phyloP scores from a whole-genome alignment of 139 green algal genomes.

The Picochlorum sp. region DNA sequence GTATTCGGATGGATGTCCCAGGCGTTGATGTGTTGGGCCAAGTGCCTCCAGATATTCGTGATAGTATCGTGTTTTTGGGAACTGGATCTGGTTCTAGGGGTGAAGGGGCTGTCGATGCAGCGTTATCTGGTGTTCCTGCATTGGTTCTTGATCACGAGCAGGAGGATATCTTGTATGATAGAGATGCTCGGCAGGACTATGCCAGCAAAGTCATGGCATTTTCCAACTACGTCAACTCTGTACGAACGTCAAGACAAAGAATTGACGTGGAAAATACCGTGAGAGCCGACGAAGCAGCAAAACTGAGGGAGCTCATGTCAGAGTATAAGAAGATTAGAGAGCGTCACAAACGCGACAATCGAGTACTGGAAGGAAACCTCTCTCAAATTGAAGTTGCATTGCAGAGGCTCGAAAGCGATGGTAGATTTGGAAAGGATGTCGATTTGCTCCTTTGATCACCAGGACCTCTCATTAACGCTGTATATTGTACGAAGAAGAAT shows the following conservation, averaged over 20 bases:
- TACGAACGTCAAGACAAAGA: background rate
- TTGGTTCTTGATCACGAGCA: conserved; percentile 27
- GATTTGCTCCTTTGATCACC: too few species aligned
- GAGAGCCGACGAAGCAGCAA: background rate
- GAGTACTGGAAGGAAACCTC: background rate
- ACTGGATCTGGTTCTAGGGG: background rate
- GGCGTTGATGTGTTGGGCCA: background rate
- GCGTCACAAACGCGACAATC: background rate
- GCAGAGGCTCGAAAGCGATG: background rate
- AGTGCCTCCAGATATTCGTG: conserved; percentile 15
- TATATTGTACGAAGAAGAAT: too few species aligned
- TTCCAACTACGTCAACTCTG: background rate
- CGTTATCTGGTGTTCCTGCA: conserved; percentile 14
- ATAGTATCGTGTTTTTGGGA: conserved; percentile 11
- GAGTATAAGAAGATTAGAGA: background rate
- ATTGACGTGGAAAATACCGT: background rate
- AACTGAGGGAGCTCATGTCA: conserved; percentile 1
- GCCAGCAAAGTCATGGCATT: conserved; percentile 16
- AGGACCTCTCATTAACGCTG: too few species aligned
- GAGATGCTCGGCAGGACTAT: conserved; percentile 15
- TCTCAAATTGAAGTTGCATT: background rate
- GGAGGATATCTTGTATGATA: conserved; percentile 2
- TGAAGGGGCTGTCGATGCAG: background rate
- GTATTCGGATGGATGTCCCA: background rate
- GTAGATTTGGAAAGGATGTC: background rate